Percentiles rank a stretch among this genome's conserved stretches.
Evolutionary conservation across 2,329 filamentous ascomycete genomes (phyloP).

Genomic region (Xylaria sp.): DNA sequence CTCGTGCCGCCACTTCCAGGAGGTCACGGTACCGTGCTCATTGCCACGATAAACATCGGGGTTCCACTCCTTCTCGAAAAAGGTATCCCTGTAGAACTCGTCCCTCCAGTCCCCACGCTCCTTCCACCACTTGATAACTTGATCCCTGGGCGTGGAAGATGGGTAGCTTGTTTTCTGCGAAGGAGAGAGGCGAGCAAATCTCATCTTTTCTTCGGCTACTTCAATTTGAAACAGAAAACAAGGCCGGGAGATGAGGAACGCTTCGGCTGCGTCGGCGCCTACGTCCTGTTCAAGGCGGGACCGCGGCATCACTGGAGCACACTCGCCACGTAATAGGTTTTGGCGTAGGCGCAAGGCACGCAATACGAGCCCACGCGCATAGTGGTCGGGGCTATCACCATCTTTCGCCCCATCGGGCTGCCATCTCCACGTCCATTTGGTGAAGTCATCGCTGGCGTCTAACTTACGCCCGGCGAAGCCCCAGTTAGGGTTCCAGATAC

Average conservation of each 20-base stretch:
- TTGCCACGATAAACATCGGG: background rate
- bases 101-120: background rate
- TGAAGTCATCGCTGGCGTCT: background rate
- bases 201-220: background rate
- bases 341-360: slow-evolving; percentile 4
- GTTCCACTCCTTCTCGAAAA: background rate
- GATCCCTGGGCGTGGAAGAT: background rate
- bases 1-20: background rate
- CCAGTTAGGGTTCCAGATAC: background rate
- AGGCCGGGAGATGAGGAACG: slow-evolving; percentile 7
- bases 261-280: background rate
- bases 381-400: background rate
- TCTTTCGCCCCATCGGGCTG: background rate
- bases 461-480: background rate
- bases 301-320: slow-evolving; percentile 2
- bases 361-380: background rate
- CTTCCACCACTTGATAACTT: background rate
- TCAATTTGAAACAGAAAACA: background rate
- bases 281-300: background rate
- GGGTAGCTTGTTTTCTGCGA: background rate
- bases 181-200: background rate
- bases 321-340: background rate
- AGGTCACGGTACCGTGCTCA: background rate
- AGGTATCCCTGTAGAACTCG: background rate
- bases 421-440: background rate